A percentile compares a stretch with the other conserved stretches of the same genome.
phyloP scores from a whole-genome alignment of 495 filamentous ascomycete species.

The Xylaria bambusicola region DNA sequence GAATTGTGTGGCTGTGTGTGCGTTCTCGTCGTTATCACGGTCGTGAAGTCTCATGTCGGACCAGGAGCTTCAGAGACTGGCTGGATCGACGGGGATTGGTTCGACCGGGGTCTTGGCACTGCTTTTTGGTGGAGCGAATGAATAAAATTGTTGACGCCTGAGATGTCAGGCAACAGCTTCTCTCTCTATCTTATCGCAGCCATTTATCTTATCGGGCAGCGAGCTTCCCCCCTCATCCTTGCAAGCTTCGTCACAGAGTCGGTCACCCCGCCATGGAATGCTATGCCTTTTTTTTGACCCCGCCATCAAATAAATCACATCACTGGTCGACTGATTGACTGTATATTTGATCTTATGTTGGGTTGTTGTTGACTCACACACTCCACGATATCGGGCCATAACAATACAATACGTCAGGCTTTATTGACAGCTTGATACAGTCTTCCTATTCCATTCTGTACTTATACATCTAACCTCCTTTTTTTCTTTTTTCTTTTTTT shows the following conservation, averaged over 20 bases:
- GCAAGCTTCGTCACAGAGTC: background rate
- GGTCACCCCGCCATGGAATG: conserved; percentile 10
- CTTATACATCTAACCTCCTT: background rate
- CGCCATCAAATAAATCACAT: conserved; percentile 14
- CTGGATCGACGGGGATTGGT: conserved; percentile 1
- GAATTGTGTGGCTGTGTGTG: background rate
- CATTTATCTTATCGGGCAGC: conserved; percentile 10
- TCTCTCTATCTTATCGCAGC: background rate
- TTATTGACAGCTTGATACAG: background rate
- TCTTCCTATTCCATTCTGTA: background rate
- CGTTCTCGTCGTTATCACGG: conserved; percentile 16
- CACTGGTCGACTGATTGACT: background rate
- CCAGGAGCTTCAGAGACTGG: conserved; percentile 20
- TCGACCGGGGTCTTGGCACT: background rate
- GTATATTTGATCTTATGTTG: no score
- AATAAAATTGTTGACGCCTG: conserved; percentile 17
- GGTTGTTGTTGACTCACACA: conserved; percentile 16
- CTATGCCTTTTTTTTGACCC: conserved; percentile 20
- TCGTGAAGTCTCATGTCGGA: conserved; percentile 11
- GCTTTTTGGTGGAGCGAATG: conserved; percentile 4
- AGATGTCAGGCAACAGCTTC: conserved; percentile 10
- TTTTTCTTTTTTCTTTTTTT: background rate
- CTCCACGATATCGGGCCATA: background rate
- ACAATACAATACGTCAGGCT: background rate
- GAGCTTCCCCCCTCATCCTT: background rate